Base-by-base conservation (phyloP, 2,329 filamentous ascomycete species). In the Claviceps monticola region DNA sequence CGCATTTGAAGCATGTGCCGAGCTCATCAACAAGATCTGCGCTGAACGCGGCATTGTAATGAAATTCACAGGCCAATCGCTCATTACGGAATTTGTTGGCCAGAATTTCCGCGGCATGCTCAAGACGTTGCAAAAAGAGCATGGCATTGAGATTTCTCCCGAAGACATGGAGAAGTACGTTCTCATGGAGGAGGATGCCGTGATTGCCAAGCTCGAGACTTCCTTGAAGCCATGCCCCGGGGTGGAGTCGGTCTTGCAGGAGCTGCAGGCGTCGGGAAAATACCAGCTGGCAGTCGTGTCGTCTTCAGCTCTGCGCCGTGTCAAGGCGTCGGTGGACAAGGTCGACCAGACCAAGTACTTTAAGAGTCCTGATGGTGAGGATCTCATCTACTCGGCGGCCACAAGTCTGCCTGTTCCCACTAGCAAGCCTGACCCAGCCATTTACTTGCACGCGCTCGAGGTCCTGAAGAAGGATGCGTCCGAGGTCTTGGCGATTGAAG, bases 71-170 rank as follows among this genome's bases (percentile, higher is more conserved):
- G 85, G 85, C 62, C 79, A 83, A 47, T 76, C 81, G 54, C 82
- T 95, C 57, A 86, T 95, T 71, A 73, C 76, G 60, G 86, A 95
- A 71, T 95, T 94, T 62, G 88, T 95, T 60, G 89, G 90, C 61
- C 85, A 93, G 68, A 95, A 94, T 78, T 95, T 95, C 78, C 87
- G 88, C 59, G 87, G 88, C 69, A 95, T 95, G 87, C 83, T 95
- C 71, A 69, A 74, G 54, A 81, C 80, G 55, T 80, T 95, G 55
- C 82, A 89, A 68, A 72, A 80, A 67, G 84, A 86, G 68, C 82
- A 87, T 74, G 74, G 76, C 68, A 91, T 95, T 69, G 70, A 75
- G 50, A 79, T 95, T 69, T 60, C 69, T 26, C 67, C 75, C 19
- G 80, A 79, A 2, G 86, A 94, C 63, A 69, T 89, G 53, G 82